Evolutionary conservation across 495 filamentous ascomycete species (phyloP), one percentile per base, ranked within the genome.

Genomic region (Penicillium fimorum): DNA sequence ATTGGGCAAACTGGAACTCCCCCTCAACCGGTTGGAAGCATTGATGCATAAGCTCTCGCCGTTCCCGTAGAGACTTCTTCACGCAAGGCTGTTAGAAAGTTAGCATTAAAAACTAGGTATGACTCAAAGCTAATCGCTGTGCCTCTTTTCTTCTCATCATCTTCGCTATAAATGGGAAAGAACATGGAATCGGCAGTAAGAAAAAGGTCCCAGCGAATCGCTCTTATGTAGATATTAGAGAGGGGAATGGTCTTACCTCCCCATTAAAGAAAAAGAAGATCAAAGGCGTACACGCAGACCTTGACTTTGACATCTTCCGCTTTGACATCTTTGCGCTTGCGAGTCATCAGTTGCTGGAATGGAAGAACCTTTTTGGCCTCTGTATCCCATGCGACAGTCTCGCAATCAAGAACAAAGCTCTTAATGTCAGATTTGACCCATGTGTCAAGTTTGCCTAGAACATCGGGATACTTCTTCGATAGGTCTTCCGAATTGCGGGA

Each of bases 361-460:
- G 94, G 94, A 13, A 97, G 73, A 5, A 98, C 88, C 70, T 96
- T 93, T 77, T 97, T 96, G 76, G 92, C 89, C 2, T 79, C 79
- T 2, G 87, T 81, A 71, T 98, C 95, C 95, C 95, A 98, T 3
- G 88, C 94, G n/a, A 97, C 95, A 1, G 92, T 96, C 75, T 98
- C 94, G 73, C 95, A 97, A 68, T 98, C 94, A 8, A 98, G 76
- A 4, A 98, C 95, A 65, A 98, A 98, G 62, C 90, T 96, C 71
- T 89, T 87, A 17, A 94, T 94, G 22, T 84, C 92, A 0, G 83
- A 72, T 64, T 95, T 96, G 57, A 98, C 84, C 94, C 94, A 98
- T 2, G 80, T 85, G 35, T 87, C 76, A 6, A 98, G 83, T 67
- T 92, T 96, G 8, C 79, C 88, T 13, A 98, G 79, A 37, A 98